Conservation (phyloP, 179 eudicot species). For the Carnegiea gigantea region DNA sequence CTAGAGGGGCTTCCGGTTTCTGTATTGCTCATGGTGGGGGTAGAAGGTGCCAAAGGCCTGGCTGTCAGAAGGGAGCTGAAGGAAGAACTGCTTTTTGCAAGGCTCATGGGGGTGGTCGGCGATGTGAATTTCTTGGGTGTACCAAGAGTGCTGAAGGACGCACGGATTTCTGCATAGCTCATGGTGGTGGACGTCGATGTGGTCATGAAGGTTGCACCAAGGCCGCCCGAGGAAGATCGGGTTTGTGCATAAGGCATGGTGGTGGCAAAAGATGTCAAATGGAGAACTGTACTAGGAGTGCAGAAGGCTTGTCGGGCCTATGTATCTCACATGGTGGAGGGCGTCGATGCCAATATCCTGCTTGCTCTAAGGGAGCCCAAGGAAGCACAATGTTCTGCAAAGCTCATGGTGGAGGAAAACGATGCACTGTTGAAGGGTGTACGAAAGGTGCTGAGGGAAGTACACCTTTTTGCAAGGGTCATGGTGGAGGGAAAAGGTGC, state of each 20-base stretch:
- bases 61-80: constrained; percentile 96
- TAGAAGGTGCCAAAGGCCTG: constrained; percentile 81
- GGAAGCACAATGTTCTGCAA: constrained; percentile 97
- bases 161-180: constrained; percentile 89
- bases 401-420: constrained; percentile 97
- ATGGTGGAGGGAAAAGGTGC: constrained; percentile 96
- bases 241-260: constrained; percentile 89
- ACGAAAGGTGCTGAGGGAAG: constrained; percentile 95
- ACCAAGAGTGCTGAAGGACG: constrained; percentile 98
- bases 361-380: constrained; percentile 88
- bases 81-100: constrained; percentile 95
- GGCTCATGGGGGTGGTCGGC: constrained; percentile 98
- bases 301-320: constrained; percentile 96
- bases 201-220: constrained; percentile 70
- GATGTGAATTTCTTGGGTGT: constrained; percentile 88
- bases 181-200: constrained; percentile 94
- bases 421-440: constrained; percentile 79
- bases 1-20: constrained; percentile 90
- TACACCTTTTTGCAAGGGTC: constrained; percentile 94
- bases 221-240: constrained; percentile 92
- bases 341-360: constrained; percentile 75
- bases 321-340: constrained; percentile 99
- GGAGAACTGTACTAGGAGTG: constrained; percentile 85
- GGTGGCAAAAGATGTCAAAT: constrained; percentile 91
- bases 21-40: constrained; percentile 99